Evolutionary conservation across 345 rosid species (phyloP).

Genomic region (Brassica rapa): DNA sequence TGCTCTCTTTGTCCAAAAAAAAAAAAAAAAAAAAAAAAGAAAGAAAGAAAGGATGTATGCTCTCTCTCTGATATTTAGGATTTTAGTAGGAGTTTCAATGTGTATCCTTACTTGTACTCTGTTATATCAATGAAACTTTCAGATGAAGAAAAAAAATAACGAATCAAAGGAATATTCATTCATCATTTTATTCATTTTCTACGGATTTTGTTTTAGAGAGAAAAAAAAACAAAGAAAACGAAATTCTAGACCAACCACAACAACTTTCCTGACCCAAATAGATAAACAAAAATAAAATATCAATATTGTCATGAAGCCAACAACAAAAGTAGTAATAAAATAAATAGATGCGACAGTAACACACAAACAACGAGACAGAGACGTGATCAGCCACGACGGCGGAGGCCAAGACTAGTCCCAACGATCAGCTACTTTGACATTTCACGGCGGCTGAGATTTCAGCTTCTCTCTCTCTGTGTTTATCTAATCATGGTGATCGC

Average conservation of each 20-base stretch:
- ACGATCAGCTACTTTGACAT: constrained; percentile 2
- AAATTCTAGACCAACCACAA: constrained; percentile 32
- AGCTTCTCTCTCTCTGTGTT: background rate
- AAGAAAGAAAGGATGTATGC: too few relatives aligned
- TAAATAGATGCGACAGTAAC: constrained; percentile 30
- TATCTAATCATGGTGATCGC: constrained; percentile 63
- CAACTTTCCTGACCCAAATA: constrained; percentile 37
- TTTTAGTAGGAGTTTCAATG: too few relatives aligned
- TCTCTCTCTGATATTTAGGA: too few relatives aligned
- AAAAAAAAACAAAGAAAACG: background rate
- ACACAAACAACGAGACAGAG: constrained; percentile 32
- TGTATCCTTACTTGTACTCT: too few relatives aligned
- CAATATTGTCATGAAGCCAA: constrained; percentile 15
- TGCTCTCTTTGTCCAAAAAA: too few relatives aligned
- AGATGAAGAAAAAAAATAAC: background rate
- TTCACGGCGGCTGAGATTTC: constrained; percentile 22
- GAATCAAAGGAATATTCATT: constrained; percentile 36
- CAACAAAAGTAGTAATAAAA: background rate
- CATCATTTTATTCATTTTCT: background rate
- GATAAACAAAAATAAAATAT: constrained; percentile 1
- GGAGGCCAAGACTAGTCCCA: constrained; percentile 12
- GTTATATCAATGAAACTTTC: too few relatives aligned
- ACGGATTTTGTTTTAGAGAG: background rate
- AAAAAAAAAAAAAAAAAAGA: too few relatives aligned
- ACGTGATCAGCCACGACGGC: constrained; percentile 32